These are phyloP conservation scores for Leccinum subrobustum DNA, from an alignment of 1,284 basidiomycete genomes.

Conservation along the genomic window DNA sequence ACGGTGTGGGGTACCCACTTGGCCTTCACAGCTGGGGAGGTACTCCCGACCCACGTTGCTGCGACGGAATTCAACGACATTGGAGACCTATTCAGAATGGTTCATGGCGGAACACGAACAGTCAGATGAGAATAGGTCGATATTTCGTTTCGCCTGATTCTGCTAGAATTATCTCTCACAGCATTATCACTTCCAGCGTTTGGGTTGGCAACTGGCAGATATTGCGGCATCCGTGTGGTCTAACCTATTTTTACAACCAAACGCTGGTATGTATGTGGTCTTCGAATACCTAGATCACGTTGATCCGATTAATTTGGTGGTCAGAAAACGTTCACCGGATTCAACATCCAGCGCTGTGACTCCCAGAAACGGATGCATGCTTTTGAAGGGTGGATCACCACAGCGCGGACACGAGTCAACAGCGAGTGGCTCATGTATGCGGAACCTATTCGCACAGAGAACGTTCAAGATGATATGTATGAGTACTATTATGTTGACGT, in stretches of 20 bases:
- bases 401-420: not conserved
- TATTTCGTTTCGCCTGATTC: not conserved
- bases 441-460: not conserved
- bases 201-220: not conserved
- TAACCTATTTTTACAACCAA: not conserved
- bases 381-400: not conserved
- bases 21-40: not conserved
- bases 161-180: not conserved
- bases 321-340: not conserved
- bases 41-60: not conserved
- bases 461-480: not conserved
- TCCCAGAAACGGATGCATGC: not conserved
- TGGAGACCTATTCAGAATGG: not conserved
- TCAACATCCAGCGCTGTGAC: not conserved
- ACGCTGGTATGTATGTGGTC: not conserved
- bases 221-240: not conserved
- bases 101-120: not conserved
- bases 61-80: not conserved
- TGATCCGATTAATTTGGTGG: not conserved
- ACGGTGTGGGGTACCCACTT: not conserved
- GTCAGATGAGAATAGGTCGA: not conserved
- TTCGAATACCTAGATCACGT: not conserved
- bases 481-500: not conserved
- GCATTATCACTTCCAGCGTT: not conserved
- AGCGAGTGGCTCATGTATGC: not conserved